These are phyloP conservation scores for Gossypium stocksii DNA, from an alignment of 345 rosid species.

Conservation along the genomic window DNA sequence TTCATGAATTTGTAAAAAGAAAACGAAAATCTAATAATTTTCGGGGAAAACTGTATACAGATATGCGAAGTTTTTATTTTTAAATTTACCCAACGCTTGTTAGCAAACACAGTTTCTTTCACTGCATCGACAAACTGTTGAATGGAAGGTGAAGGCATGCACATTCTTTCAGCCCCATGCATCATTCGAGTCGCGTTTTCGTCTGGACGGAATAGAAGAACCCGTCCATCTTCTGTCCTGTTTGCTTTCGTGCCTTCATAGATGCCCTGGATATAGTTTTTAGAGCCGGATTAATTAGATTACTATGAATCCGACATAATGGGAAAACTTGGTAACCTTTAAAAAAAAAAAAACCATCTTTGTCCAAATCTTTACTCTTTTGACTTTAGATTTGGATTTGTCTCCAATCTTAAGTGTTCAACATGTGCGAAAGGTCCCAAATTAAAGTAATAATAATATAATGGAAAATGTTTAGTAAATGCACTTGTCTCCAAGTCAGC, in stretches of 20 bases:
- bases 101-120: constrained; percentile 60
- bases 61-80: not conserved
- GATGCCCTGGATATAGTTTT: constrained; percentile 41
- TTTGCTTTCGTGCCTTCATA: constrained; percentile 83
- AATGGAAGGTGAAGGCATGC: constrained; percentile 75
- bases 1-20: not conserved
- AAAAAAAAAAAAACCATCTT: not conserved
- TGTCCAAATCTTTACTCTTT: not conserved
- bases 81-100: constrained; percentile 69
- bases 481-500: not conserved
- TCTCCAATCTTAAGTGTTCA: not conserved
- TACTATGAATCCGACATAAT: not conserved
- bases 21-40: not conserved
- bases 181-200: constrained; percentile 66
- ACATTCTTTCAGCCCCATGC: constrained; percentile 76
- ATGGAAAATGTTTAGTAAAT: not conserved
- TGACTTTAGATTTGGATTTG: not conserved
- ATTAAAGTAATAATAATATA: not conserved
- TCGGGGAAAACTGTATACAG: not conserved
- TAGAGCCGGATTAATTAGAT: not conserved
- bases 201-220: constrained; percentile 70
- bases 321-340: not conserved
- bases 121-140: constrained; percentile 70
- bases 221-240: constrained; percentile 58
- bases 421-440: not conserved